Conservation (phyloP, 2,329 filamentous ascomycete genomes). For the Talaromyces piceae region DNA sequence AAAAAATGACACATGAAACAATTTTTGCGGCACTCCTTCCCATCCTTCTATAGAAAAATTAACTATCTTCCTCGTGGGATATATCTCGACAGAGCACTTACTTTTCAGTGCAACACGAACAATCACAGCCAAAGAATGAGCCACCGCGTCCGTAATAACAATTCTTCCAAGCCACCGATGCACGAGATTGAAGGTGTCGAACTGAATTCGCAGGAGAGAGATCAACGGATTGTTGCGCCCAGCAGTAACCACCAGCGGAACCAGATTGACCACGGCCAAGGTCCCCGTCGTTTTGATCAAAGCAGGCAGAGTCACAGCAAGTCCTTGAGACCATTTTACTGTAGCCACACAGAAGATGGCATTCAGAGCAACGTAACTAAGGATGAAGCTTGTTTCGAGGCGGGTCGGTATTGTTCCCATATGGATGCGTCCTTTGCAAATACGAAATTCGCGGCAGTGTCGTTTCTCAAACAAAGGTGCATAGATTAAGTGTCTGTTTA, state of each 20-base stretch:
- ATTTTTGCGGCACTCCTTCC: conserved; percentile 1
- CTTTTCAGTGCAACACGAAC: conserved; percentile 51
- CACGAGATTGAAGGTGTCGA: conserved; percentile 45
- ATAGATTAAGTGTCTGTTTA: conserved; percentile 20
- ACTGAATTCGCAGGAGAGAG: conserved; percentile 25
- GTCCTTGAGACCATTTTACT: conserved; percentile 20
- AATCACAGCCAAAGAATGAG: conserved; percentile 64
- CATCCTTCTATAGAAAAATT: conserved; percentile 4
- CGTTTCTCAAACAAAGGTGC: conserved; percentile 22
- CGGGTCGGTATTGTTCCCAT: conserved; percentile 24
- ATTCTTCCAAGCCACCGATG: conserved; percentile 71
- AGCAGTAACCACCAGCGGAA: conserved; percentile 31
- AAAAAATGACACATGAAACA: conserved; percentile 6
- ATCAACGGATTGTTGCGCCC: conserved; percentile 34
- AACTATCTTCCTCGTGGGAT: background rate
- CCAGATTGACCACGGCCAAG: conserved; percentile 30
- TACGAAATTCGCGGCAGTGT: conserved; percentile 21
- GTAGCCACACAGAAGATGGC: conserved; percentile 39
- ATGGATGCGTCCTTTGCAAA: conserved; percentile 16
- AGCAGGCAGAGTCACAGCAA: conserved; percentile 12
- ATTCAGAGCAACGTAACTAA: conserved; percentile 18
- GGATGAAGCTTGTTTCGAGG: conserved; percentile 23
- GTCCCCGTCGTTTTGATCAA: conserved; percentile 15
- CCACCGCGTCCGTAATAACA: conserved; percentile 55
- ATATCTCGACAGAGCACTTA: conserved; percentile 34